Conservation (phyloP, 257 asterid species). For the Forsythia suspensa region DNA sequence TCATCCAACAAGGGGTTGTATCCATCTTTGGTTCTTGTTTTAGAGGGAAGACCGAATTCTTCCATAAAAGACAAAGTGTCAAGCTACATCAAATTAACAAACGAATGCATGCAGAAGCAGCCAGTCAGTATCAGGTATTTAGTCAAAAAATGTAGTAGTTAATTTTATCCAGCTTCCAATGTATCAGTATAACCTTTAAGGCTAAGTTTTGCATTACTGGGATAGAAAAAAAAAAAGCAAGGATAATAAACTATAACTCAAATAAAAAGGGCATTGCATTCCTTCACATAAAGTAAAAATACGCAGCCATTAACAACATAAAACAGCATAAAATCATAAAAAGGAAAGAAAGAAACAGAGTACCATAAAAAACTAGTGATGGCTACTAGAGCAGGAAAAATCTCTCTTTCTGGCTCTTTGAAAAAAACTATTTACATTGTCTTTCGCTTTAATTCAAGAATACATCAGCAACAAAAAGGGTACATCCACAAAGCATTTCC, state of each 20-base stretch:
- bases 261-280: not conserved
- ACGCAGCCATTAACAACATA: no score
- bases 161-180: not conserved
- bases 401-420: not conserved
- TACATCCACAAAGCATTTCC: not conserved
- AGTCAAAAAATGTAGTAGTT: not conserved
- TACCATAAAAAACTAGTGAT: not conserved
- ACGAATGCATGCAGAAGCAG: constrained; percentile 16
- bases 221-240: not conserved
- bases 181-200: not conserved
- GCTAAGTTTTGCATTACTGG: not conserved
- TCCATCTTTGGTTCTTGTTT: constrained; percentile 91
- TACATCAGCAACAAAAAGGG: not conserved
- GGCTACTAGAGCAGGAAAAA: not conserved
- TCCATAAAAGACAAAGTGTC: constrained; percentile 93
- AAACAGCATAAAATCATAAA: not conserved
- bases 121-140: constrained; percentile 4
- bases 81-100: constrained; percentile 47
- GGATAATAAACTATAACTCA: not conserved
- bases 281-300: not conserved
- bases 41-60: constrained; percentile 89
- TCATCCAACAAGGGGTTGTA: constrained; percentile 96
- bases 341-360: not conserved
- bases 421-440: no score
- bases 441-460: not conserved